These are phyloP conservation scores for Gnomoniopsis smithogilvyi DNA, from an alignment of 2,329 filamentous ascomycete species.

Conservation along the genomic window DNA sequence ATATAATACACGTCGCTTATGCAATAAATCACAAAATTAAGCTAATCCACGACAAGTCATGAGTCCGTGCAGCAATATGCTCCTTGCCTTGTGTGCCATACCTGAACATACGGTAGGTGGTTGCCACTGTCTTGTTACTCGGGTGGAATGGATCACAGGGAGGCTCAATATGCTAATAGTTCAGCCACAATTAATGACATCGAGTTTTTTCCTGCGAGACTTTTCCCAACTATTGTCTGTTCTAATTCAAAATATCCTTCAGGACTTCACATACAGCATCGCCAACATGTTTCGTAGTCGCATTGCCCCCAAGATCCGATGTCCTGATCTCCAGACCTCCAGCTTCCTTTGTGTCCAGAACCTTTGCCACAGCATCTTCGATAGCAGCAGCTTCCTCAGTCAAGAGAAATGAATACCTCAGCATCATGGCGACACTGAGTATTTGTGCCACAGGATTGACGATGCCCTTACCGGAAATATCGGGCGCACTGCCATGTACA, in stretches of 20 bases:
- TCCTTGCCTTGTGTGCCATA: too few species aligned
- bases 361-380: constrained; percentile 60
- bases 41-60: too few species aligned
- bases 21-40: too few species aligned
- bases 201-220: too few species aligned
- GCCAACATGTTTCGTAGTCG: constrained; percentile 20
- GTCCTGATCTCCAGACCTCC: constrained; percentile 45
- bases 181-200: too few species aligned
- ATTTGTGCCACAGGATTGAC: constrained; percentile 73
- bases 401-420: constrained; percentile 67
- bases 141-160: too few species aligned
- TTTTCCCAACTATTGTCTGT: too few species aligned
- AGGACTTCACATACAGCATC: constrained; percentile 16
- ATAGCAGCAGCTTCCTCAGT: constrained; percentile 60
- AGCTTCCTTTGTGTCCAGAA: constrained; percentile 51
- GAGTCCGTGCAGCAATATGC: too few species aligned
- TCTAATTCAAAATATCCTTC: background rate
- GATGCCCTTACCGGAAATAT: constrained; percentile 69
- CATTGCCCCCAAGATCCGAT: constrained; percentile 21
- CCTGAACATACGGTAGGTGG: too few species aligned
- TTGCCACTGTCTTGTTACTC: too few species aligned
- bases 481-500: constrained; percentile 51
- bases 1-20: too few species aligned
- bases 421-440: constrained; percentile 69
- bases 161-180: too few species aligned